Base-by-base conservation (phyloP, 2,329 filamentous ascomycete species). In the Apiospora saccharicola region DNA sequence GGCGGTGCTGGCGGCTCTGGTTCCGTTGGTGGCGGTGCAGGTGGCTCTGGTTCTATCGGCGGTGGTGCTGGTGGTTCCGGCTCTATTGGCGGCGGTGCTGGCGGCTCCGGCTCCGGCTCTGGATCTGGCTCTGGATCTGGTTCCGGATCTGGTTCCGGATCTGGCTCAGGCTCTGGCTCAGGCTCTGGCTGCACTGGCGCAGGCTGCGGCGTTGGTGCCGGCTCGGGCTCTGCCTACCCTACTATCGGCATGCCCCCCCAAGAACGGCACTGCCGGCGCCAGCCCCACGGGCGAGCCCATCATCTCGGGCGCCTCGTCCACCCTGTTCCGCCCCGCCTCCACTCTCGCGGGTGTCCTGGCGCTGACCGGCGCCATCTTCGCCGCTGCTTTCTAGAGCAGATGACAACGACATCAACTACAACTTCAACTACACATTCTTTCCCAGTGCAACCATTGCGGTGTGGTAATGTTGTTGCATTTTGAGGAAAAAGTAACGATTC, bases 301-400 rank as follows among this genome's bases (percentile, higher is more conserved):
- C 43, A 68, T 47, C n/a, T 44, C 67, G 6, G 67, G 67, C 1
- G 67, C 67, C 46, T 61, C 49, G 4, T 68, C 67, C 2, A 26
- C 67, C 5, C 46, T 68, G 24, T 47, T 68, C 43, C 24, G 30
- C 43, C 67, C 67, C n/a, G 43, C 67, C 24, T 43, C 67, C 24
- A 68, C 67, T 34, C 24, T 68, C 14, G 34, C 47, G 24, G 67
- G 67, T n/a, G 67, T 24, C 67, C 43, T 68, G 10, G 67, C 67
- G 16, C 67, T 68, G 43, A 68, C 67, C 43, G 43, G 67, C 46
- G 67, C 67, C 67, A 47, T 68, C 67, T 68, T 68, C 30, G 67
- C 67, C 67, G 43, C 46, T 22, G 67, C 43, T 34, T 68, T 68
- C 67, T 68, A 68, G n/a, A 68, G 67, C 67, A 47, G 24, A 6